These are phyloP conservation scores for Glycine latifolia DNA, from an alignment of 306 rosid genomes.

Conservation along the genomic window DNA sequence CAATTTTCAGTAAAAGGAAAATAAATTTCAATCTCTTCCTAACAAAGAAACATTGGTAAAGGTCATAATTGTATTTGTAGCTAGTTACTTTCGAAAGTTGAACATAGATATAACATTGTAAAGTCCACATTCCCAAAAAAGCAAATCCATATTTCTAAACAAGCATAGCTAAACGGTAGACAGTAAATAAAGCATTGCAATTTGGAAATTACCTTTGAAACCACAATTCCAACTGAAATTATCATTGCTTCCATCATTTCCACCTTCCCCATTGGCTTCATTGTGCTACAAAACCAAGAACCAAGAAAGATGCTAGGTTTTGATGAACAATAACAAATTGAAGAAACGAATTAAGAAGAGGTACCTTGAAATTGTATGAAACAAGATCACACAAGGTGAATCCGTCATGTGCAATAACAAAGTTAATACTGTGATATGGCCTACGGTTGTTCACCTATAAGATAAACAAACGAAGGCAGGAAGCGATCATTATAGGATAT, in stretches of 20 bases:
- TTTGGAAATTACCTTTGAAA: conserved; percentile 71
- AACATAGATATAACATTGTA: conserved; percentile 1
- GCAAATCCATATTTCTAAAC: conserved; percentile 2
- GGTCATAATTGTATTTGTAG: conserved; percentile 16
- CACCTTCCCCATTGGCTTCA: conserved; percentile 95
- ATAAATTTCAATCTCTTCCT: conserved; percentile 26
- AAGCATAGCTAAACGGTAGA: background rate
- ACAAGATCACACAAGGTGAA: conserved; percentile 87
- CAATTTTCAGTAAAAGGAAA: conserved; percentile 22
- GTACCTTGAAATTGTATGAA: conserved; percentile 93
- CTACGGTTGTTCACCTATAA: conserved; percentile 84
- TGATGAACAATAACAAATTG: conserved; percentile 12
- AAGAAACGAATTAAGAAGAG: conserved; percentile 26
- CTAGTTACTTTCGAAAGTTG: conserved; percentile 4
- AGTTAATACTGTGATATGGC: conserved; percentile 87
- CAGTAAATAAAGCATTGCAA: conserved; percentile 22
- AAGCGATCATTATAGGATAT: conserved; percentile 30
- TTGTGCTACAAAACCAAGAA: conserved; percentile 81
- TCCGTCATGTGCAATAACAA: conserved; percentile 91
- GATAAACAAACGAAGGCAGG: conserved; percentile 41
- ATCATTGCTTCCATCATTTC: conserved; percentile 88
- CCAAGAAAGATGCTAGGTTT: conserved; percentile 40
- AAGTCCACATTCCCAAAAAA: background rate
- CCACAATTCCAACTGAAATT: conserved; percentile 98
- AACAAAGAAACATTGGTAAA: conserved; percentile 13